A percentile compares a stretch with the other conserved stretches of the same genome.
Evolutionary conservation across 768 basidiomycete genomes (phyloP).

Genomic region (Royoungia palumana): DNA sequence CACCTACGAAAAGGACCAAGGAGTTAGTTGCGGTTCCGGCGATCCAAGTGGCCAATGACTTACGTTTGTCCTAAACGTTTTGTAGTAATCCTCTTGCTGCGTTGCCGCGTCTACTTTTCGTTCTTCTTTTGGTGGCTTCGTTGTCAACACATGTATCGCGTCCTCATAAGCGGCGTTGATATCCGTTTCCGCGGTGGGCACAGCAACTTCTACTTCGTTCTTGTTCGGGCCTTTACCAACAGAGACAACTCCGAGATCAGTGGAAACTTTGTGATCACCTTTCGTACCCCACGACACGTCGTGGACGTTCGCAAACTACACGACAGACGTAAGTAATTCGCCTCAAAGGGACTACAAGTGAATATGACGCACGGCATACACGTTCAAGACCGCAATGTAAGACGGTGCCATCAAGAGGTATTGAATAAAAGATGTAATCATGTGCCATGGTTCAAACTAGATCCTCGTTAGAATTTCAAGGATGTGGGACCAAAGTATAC

Average conservation of each 20-base stretch:
- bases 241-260: slow-evolving; percentile 82
- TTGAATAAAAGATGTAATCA: slow-evolving; percentile 95
- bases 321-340: neutral
- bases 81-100: slow-evolving; percentile 82
- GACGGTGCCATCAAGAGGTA: slow-evolving; percentile 90
- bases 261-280: slow-evolving; percentile 82
- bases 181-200: slow-evolving; percentile 87
- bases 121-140: slow-evolving; percentile 74
- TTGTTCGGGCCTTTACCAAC: slow-evolving; percentile 52
- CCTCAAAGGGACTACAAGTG: neutral
- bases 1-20: slow-evolving; percentile 41
- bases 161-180: slow-evolving; percentile 89
- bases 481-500: slow-evolving; percentile 30
- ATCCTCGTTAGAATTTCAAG: neutral
- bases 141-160: slow-evolving; percentile 76
- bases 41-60: slow-evolving; percentile 14
- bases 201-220: slow-evolving; percentile 81
- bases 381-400: slow-evolving; percentile 90
- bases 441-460: slow-evolving; percentile 96
- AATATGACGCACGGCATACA: slow-evolving; percentile 59
- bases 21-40: slow-evolving; percentile 10
- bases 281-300: slow-evolving; percentile 97
- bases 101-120: slow-evolving; percentile 58
- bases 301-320: slow-evolving; percentile 80
- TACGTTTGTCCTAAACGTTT: slow-evolving; percentile 84